Evolutionary conservation across 2,329 filamentous ascomycete genomes (phyloP).

Genomic region (Mycosphaerelloides madeirae): DNA sequence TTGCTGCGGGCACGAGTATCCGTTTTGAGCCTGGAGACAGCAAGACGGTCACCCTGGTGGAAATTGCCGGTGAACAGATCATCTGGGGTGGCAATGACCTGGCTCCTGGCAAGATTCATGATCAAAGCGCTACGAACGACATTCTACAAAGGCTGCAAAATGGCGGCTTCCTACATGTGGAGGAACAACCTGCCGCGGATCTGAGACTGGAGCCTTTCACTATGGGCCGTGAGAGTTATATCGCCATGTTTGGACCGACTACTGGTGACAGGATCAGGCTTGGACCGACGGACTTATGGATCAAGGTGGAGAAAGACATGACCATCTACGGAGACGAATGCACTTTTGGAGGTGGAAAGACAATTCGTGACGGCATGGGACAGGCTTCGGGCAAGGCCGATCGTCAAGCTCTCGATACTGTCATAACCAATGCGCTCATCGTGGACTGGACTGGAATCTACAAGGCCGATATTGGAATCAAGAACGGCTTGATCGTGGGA

Average conservation of each 20-base stretch:
- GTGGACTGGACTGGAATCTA: conserved; percentile 90
- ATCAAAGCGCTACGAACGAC: conserved; percentile 54
- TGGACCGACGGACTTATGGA: conserved; percentile 81
- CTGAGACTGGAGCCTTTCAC: conserved; percentile 56
- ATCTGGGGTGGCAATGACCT: conserved; percentile 82
- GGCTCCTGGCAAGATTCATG: conserved; percentile 67
- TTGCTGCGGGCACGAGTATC: conserved; percentile 84
- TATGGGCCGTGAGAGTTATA: conserved; percentile 75
- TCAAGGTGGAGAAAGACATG: conserved; percentile 80
- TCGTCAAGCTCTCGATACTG: conserved; percentile 70
- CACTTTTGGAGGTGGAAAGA: conserved; percentile 92
- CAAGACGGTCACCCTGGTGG: conserved; percentile 83
- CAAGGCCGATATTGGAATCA: conserved; percentile 95
- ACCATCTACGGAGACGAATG: conserved; percentile 89
- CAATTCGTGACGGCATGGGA: conserved; percentile 89
- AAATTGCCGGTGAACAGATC: conserved; percentile 74
- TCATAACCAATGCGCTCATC: conserved; percentile 84
- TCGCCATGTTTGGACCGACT: conserved; percentile 87
- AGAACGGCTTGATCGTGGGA: conserved; percentile 75
- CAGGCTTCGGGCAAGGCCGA: conserved; percentile 76
- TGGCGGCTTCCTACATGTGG: conserved; percentile 72
- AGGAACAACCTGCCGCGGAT: conserved; percentile 57
- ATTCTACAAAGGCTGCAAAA: conserved; percentile 64
- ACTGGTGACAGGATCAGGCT: conserved; percentile 79
- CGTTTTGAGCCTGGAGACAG: conserved; percentile 91